phyloP scores from a whole-genome alignment of 2,329 filamentous ascomycete species.

The Paracoccidioides brasiliensis region DNA sequence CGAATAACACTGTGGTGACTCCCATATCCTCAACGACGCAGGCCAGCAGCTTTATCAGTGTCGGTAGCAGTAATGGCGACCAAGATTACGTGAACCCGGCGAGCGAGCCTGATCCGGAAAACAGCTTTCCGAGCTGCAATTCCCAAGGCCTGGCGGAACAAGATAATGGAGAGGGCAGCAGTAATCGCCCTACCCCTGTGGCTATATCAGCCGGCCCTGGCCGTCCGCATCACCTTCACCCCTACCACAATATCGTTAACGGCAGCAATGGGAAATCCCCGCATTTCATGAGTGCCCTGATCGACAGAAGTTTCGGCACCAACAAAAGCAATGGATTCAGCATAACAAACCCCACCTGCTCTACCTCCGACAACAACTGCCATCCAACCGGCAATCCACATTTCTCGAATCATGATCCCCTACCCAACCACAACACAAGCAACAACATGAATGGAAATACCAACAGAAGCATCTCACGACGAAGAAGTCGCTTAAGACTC shows the following conservation, averaged over 20 bases:
- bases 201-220: not conserved
- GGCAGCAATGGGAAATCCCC: not conserved
- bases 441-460: conserved; percentile 1
- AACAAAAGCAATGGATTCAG: conserved; percentile 3
- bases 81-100: conserved; percentile 18
- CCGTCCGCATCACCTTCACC: not conserved
- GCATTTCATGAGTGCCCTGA: conserved; percentile 8
- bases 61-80: conserved; percentile 28
- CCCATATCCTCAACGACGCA: conserved; percentile 33
- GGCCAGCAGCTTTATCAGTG: conserved; percentile 31
- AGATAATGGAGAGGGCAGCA: not conserved
- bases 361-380: conserved; percentile 4
- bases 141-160: not conserved
- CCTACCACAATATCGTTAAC: not conserved
- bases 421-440: not conserved
- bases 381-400: conserved; percentile 1
- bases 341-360: conserved; percentile 5
- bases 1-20: conserved; percentile 26
- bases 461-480: conserved; percentile 18
- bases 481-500: conserved; percentile 27
- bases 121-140: not conserved
- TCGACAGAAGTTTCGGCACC: conserved; percentile 10
- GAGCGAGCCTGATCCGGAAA: not conserved
- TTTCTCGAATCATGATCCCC: not conserved
- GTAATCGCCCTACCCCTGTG: not conserved